phyloP scores from a whole-genome alignment of 2,329 filamentous ascomycete species.

The Fusarium phyllophilum region DNA sequence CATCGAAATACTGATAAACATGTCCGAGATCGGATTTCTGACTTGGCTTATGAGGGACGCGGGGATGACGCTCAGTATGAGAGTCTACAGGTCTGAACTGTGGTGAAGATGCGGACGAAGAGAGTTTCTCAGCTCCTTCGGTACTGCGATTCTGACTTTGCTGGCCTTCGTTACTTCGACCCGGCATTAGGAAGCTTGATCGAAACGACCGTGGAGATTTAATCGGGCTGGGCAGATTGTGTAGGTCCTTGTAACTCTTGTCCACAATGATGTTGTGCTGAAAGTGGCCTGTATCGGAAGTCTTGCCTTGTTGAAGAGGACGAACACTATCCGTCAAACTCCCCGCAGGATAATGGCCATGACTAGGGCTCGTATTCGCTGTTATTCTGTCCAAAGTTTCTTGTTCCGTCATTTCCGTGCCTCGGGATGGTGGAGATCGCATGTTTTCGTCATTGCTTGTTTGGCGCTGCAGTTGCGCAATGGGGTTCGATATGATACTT shows the following conservation, averaged over 20 bases:
- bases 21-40: conserved; percentile 58
- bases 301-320: conserved; percentile 74
- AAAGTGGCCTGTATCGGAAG: conserved; percentile 38
- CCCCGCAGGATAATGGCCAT: conserved; percentile 63
- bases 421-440: conserved; percentile 75
- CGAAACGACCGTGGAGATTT: conserved; percentile 81
- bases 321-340: conserved; percentile 82
- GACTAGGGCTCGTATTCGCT: conserved; percentile 77
- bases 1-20: conserved; percentile 93
- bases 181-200: conserved; percentile 76
- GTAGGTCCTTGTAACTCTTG: conserved; percentile 65
- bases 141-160: conserved; percentile 65
- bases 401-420: conserved; percentile 82
- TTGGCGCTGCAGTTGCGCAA: conserved; percentile 46
- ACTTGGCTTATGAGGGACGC: conserved; percentile 36
- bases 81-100: conserved; percentile 64
- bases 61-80: conserved; percentile 29
- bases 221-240: conserved; percentile 65
- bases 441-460: conserved; percentile 58
- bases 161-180: conserved; percentile 62
- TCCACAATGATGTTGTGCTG: conserved; percentile 68
- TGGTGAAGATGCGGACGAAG: conserved; percentile 81
- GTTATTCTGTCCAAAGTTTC: conserved; percentile 76
- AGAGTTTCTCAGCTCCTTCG: conserved; percentile 82
- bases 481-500: conserved; percentile 66